phyloP scores from a whole-genome alignment of 2,329 filamentous ascomycete species.

The Dichotomopilus funicola region DNA sequence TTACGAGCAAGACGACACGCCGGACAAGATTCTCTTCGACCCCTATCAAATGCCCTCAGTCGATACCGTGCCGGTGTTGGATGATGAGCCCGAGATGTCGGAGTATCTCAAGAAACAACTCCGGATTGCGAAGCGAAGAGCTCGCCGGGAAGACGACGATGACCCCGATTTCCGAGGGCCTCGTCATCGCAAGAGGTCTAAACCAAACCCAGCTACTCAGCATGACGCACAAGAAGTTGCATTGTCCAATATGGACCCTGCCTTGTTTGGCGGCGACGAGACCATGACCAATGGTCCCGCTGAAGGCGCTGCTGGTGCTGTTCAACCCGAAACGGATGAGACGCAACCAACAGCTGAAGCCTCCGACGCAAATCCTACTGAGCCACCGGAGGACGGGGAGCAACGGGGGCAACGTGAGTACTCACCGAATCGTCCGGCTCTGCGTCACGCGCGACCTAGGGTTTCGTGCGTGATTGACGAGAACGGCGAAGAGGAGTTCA shows the following conservation, averaged over 20 bases:
- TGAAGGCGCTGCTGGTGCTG: slow-evolving; percentile 12
- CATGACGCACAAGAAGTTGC: slow-evolving; percentile 29
- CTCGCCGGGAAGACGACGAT: slow-evolving; percentile 46
- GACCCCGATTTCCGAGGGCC: slow-evolving; percentile 47
- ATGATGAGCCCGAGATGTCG: slow-evolving; percentile 41
- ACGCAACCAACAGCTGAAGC: background rate
- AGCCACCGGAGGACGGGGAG: slow-evolving; percentile 4
- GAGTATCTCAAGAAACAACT: slow-evolving; percentile 51
- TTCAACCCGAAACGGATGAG: slow-evolving; percentile 1
- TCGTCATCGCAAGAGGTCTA: slow-evolving; percentile 38
- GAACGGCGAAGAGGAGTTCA: slow-evolving; percentile 40
- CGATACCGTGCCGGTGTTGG: slow-evolving; percentile 32
- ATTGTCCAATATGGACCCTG: slow-evolving; percentile 47
- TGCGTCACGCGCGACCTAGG: slow-evolving; percentile 48
- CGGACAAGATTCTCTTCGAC: slow-evolving; percentile 54
- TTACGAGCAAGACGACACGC: slow-evolving; percentile 52
- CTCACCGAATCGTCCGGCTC: slow-evolving; percentile 41
- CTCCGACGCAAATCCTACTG: background rate
- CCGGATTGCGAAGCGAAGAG: slow-evolving; percentile 47
- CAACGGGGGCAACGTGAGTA: slow-evolving; percentile 21
- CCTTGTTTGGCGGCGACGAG: slow-evolving; percentile 32
- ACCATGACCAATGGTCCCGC: slow-evolving; percentile 18
- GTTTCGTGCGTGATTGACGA: slow-evolving; percentile 46
- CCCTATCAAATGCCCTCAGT: slow-evolving; percentile 48
- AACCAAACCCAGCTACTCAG: slow-evolving; percentile 30